Percentiles rank a stretch among this genome's conserved stretches.
Conservation (phyloP, 441 rosid genomes). For the Rhodomyrtus psidioides region DNA sequence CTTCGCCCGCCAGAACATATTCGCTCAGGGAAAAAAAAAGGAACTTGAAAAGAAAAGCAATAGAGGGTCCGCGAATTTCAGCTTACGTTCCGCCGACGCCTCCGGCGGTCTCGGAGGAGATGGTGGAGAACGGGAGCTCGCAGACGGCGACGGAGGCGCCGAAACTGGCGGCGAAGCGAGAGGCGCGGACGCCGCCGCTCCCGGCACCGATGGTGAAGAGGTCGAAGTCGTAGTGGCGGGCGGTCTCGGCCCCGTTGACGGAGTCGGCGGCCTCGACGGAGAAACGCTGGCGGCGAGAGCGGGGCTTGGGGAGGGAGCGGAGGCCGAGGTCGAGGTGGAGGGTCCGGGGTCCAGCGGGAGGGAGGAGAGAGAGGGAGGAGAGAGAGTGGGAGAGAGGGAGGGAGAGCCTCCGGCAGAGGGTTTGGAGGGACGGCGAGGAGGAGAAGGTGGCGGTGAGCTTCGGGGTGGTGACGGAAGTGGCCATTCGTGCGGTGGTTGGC, state of each 20-base stretch:
- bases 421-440: constrained; percentile 39
- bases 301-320: constrained; percentile 1
- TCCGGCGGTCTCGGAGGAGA: constrained; percentile 81
- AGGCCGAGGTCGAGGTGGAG: constrained; percentile 3
- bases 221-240: constrained; percentile 68
- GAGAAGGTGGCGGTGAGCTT: constrained; percentile 7
- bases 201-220: constrained; percentile 95
- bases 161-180: constrained; percentile 75
- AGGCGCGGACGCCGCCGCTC: constrained; percentile 93
- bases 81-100: constrained; percentile 97
- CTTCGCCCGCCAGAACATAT: background rate
- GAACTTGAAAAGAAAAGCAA: background rate
- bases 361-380: constrained; percentile 14
- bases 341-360: constrained; percentile 8
- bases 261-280: constrained; percentile 32
- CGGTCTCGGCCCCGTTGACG: constrained; percentile 52
- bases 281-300: constrained; percentile 22
- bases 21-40: background rate
- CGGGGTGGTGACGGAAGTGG: constrained; percentile 7
- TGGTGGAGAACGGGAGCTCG: constrained; percentile 85
- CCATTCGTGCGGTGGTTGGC: background rate
- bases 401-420: constrained; percentile 27
- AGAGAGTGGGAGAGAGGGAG: constrained; percentile 12
- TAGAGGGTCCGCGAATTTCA: background rate
- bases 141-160: constrained; percentile 89